phyloP scores from a whole-genome alignment of 495 filamentous ascomycete genomes.

The Penicillium antarcticum region DNA sequence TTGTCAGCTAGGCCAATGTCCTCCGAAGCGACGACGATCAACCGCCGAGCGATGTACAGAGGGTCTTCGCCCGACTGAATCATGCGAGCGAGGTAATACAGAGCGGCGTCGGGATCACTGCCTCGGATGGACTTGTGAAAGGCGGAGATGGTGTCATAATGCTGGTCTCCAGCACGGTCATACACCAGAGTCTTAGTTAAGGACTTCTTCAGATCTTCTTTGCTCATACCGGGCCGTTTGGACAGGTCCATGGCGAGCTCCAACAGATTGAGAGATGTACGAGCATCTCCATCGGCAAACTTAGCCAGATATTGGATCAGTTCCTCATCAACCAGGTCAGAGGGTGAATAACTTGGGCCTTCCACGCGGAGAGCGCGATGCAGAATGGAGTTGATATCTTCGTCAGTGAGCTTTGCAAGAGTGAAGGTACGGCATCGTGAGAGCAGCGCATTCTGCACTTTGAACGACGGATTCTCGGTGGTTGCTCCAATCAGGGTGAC shows the following conservation, averaged over 20 bases:
- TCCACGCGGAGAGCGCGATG: conserved; percentile 67
- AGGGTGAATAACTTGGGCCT: conserved; percentile 49
- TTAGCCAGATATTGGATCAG: conserved; percentile 75
- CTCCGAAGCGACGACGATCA: conserved; percentile 89
- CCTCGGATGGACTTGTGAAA: conserved; percentile 96
- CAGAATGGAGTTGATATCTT: conserved; percentile 70
- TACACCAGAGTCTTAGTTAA: conserved; percentile 91
- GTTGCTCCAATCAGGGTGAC: conserved; percentile 93
- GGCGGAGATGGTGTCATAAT: conserved; percentile 92
- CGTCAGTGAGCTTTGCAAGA: conserved; percentile 65
- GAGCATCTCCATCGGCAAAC: conserved; percentile 88
- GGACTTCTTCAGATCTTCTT: conserved; percentile 68
- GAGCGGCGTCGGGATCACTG: conserved; percentile 75
- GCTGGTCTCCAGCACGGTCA: conserved; percentile 90
- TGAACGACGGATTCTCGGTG: conserved; percentile 96
- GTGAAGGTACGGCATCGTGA: conserved; percentile 91
- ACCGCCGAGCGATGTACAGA: conserved; percentile 82
- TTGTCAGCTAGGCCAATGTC: conserved; percentile 93
- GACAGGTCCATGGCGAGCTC: conserved; percentile 75
- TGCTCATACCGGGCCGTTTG: conserved; percentile 48
- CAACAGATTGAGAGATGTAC: conserved; percentile 87
- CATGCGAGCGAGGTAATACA: conserved; percentile 96
- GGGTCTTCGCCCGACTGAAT: conserved; percentile 94
- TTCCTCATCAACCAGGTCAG: conserved; percentile 69
- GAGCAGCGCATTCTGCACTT: conserved; percentile 82